Evolutionary conservation across 176 grass and related monocot species (phyloP), one percentile per base, ranked within the genome.

Genomic region (Rhynchospora pubera): DNA sequence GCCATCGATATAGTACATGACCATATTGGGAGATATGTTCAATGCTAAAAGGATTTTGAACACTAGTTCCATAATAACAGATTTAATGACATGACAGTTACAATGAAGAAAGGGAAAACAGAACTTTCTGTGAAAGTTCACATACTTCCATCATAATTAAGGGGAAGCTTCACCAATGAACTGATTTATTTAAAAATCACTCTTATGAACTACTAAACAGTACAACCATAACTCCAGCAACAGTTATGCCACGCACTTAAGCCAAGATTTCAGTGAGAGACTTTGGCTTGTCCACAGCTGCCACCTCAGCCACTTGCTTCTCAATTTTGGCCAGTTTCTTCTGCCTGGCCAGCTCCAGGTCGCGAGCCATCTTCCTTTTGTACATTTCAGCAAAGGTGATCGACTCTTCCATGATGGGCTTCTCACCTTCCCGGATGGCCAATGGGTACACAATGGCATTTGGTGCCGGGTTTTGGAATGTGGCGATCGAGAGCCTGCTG

Each of bases 381-480:
- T 98, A 98, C 90, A 98, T 94, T 85, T 98, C 96, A 1, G 81
- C 2, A 79, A 95, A 98, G 53, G 92, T 95, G 84, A 98, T 91
- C 15, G 92, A 91, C 53, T 87, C 82, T 1, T 94, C 89, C 68
- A 98, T 65, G 12, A 98, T 72, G 52, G 92, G 79, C 62, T 92
- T 87, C 87, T 94, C 90, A 4, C 90, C 95, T 5, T 98, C 95
- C 67, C 84, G 51, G 42, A 94, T 85, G 10, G 90, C 95, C 57
- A 98, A 88, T 7, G 95, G 90, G 79, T 92, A 94, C 68, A 98
- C 92, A 58, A 42, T 84, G 7, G 95, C 95, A 63, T 93, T 87
- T 0, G 87, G 89, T 44, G 95, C 88, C 19, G 95, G 95, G 82
- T 94, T 98, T 87, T 98, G 92, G 79, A 98, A 98, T 39, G 95